These are phyloP conservation scores for Ustilago hordei DNA, from an alignment of 1,284 basidiomycete species.

Conservation along the genomic window DNA sequence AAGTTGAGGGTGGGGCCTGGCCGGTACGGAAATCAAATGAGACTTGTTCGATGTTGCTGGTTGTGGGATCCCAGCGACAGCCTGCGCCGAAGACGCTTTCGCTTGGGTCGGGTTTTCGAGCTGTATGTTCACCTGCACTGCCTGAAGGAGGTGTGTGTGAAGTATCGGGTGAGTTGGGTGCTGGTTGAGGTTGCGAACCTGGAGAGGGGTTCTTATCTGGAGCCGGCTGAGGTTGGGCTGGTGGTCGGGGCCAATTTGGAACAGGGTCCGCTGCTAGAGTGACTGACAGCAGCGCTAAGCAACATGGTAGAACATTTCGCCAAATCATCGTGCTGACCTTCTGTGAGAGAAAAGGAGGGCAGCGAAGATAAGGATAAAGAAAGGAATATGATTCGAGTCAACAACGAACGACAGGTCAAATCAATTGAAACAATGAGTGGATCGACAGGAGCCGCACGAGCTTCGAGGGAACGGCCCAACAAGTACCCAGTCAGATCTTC, in stretches of 20 bases:
- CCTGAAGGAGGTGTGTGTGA: neutral
- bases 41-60: conserved; percentile 40
- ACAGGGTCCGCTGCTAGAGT: neutral
- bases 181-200: neutral
- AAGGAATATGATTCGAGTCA: neutral
- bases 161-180: neutral
- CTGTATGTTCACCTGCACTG: neutral
- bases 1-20: conserved; percentile 37
- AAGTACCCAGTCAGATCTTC: too few species aligned
- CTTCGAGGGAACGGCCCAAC: too few species aligned
- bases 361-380: neutral
- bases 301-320: neutral
- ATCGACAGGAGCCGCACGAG: too few species aligned
- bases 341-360: neutral
- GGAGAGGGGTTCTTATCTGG: neutral
- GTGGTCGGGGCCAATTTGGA: neutral
- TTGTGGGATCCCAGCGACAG: conserved; percentile 48
- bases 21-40: conserved; percentile 36
- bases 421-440: too few species aligned
- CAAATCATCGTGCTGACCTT: neutral
- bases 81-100: conserved; percentile 40
- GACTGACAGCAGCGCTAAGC: neutral
- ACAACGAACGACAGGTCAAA: too few species aligned
- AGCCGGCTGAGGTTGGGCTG: neutral
- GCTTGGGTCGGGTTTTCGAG: neutral